A percentile compares a stretch with the other conserved stretches of the same genome.
phyloP scores from a whole-genome alignment of 2,329 filamentous ascomycete genomes.

The Fonsecaea pedrosoi region DNA sequence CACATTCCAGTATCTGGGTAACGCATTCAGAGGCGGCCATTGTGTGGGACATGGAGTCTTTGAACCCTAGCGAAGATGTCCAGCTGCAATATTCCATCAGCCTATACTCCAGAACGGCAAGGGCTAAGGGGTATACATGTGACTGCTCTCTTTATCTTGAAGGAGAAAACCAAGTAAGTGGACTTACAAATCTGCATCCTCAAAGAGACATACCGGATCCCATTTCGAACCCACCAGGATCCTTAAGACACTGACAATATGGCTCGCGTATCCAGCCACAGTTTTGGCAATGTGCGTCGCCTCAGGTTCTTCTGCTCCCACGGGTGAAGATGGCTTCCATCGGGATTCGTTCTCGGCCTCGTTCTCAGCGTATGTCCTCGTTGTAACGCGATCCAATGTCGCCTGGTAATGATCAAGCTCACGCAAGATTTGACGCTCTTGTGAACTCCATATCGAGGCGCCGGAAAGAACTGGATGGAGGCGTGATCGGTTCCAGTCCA shows the following conservation, averaged over 20 bases:
- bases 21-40: constrained; percentile 57
- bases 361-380: constrained; percentile 1
- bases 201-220: constrained; percentile 59
- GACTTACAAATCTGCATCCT: constrained; percentile 52
- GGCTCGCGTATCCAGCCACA: constrained; percentile 56
- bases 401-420: constrained; percentile 50
- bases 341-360: constrained; percentile 25
- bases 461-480: constrained; percentile 52
- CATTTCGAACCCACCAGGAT: constrained; percentile 59
- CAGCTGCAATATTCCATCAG: constrained; percentile 41
- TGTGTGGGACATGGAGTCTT: constrained; percentile 56
- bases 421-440: constrained; percentile 47
- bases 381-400: constrained; percentile 46
- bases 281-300: constrained; percentile 47
- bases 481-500: constrained; percentile 55
- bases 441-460: constrained; percentile 44
- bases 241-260: constrained; percentile 58
- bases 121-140: not conserved
- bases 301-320: constrained; percentile 37
- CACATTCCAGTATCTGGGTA: constrained; percentile 55
- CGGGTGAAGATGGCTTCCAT: constrained; percentile 23
- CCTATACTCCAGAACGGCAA: not conserved
- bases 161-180: not conserved
- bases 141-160: not conserved
- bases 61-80: constrained; percentile 56